Conservation (phyloP, 2,329 filamentous ascomycete species). For the Hypoxylon sp. region DNA sequence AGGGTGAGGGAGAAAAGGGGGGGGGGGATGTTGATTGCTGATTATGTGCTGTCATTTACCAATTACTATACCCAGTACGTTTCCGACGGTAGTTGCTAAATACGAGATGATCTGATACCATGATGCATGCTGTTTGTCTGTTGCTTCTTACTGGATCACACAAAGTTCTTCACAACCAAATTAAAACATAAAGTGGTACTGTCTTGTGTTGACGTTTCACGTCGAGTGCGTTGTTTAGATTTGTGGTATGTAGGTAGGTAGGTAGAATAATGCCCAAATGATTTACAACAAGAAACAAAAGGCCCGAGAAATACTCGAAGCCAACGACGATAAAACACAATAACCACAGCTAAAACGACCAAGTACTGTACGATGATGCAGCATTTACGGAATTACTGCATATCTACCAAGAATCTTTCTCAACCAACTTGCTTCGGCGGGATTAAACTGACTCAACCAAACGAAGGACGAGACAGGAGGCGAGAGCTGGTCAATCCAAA, state of each 20-base stretch:
- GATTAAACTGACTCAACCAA: slow-evolving; percentile 5
- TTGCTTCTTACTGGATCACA: too few species aligned
- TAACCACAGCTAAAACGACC: too few species aligned
- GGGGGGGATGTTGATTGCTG: slow-evolving; percentile 10
- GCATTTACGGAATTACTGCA: too few species aligned
- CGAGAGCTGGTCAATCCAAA: background rate
- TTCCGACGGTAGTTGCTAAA: slow-evolving; percentile 14
- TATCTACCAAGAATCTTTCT: too few species aligned
- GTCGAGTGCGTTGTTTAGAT: slow-evolving; percentile 14
- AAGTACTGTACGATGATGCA: too few species aligned
- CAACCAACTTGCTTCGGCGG: background rate
- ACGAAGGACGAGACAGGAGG: too few species aligned
- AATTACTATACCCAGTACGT: slow-evolving; percentile 6
- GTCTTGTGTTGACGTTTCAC: background rate
- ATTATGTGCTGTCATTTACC: slow-evolving; percentile 28
- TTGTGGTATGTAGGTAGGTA: slow-evolving; percentile 6
- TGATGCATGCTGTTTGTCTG: too few species aligned
- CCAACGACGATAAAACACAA: slow-evolving; percentile 7
- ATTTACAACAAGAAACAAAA: slow-evolving; percentile 31
- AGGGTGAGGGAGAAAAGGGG: background rate
- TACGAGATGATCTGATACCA: slow-evolving; percentile 25
- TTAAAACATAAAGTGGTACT: too few species aligned
- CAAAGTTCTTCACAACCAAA: too few species aligned
- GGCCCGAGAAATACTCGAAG: slow-evolving; percentile 11
- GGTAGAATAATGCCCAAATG: slow-evolving; percentile 9